A percentile compares a stretch with the other conserved stretches of the same genome.
Evolutionary conservation across 495 filamentous ascomycete genomes (phyloP).

Genomic region (Hypoxylon crocopeplum): DNA sequence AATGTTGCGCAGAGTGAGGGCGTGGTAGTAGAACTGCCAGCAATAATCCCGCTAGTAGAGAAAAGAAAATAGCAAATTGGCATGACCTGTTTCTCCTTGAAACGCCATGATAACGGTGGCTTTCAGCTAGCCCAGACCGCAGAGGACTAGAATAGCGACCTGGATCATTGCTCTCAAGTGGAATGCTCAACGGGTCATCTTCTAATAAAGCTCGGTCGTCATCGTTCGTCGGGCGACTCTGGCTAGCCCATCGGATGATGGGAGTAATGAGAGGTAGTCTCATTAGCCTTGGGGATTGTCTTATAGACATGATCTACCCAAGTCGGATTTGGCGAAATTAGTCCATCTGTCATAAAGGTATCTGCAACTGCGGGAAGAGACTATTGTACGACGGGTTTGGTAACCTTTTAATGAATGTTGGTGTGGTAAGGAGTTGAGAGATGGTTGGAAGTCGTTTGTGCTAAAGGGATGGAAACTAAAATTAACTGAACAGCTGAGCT

Average conservation of each 20-base stretch:
- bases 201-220: slow-evolving; percentile 35
- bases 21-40: slow-evolving; percentile 24
- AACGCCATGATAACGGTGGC: not conserved
- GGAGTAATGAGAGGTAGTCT: slow-evolving; percentile 20
- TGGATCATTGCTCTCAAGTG: slow-evolving; percentile 24
- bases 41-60: slow-evolving; percentile 23
- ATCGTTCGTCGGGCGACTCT: slow-evolving; percentile 10
- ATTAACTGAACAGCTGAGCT: not conserved
- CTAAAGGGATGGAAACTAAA: not conserved
- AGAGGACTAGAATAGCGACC: not conserved
- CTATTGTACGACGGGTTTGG: too few species aligned
- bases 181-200: slow-evolving; percentile 35
- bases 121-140: not conserved
- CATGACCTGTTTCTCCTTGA: slow-evolving; percentile 13
- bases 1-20: not conserved
- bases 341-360: too few species aligned
- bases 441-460: not conserved
- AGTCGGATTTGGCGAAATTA: too few species aligned
- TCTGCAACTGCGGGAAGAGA: too few species aligned
- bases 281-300: not conserved
- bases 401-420: too few species aligned
- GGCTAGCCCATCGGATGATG: slow-evolving; percentile 3
- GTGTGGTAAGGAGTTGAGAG: not conserved
- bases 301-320: slow-evolving; percentile 21
- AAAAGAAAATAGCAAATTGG: slow-evolving; percentile 17